These are phyloP conservation scores for Aspergillus sparsus DNA, from an alignment of 495 filamentous ascomycete species.

Conservation along the genomic window DNA sequence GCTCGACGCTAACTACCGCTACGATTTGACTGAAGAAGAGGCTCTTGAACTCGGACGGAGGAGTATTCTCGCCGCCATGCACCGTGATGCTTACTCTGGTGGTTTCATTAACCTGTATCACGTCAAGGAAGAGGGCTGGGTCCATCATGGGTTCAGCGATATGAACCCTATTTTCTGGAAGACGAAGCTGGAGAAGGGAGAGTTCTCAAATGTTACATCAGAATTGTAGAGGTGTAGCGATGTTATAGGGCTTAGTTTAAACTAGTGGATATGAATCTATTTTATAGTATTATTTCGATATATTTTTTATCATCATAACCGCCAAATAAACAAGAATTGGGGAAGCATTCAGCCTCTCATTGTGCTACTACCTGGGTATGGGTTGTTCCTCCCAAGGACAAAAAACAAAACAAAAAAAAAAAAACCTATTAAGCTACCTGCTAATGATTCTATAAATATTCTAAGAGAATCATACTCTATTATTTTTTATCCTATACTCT, in stretches of 20 bases:
- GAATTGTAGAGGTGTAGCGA: slow-evolving; percentile 50
- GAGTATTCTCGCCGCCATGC: slow-evolving; percentile 94
- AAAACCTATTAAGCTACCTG: too few species aligned
- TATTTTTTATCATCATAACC: too few species aligned
- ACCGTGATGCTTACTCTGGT: slow-evolving; percentile 96
- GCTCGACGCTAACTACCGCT: slow-evolving; percentile 89
- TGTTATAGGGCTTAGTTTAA: slow-evolving; percentile 2
- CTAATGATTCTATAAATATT: too few species aligned
- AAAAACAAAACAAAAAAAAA: too few species aligned
- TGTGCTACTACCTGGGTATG: too few species aligned
- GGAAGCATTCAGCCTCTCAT: neutral
- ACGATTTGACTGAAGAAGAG: slow-evolving; percentile 81
- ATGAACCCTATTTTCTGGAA: slow-evolving; percentile 98
- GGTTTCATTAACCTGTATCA: slow-evolving; percentile 99
- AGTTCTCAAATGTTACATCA: slow-evolving; percentile 95
- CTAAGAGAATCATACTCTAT: too few species aligned
- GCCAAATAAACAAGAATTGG: too few species aligned
- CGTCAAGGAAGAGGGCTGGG: slow-evolving; percentile 97
- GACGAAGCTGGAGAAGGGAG: slow-evolving; percentile 95
- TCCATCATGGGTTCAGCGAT: slow-evolving; percentile 94
- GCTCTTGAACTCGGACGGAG: slow-evolving; percentile 87
- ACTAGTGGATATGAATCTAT: slow-evolving; percentile 24
- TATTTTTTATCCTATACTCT: too few species aligned
- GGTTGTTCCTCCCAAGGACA: too few species aligned
- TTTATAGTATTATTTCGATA: neutral